phyloP scores from a whole-genome alignment of 495 filamentous ascomycete species.

The Daldinia concentrica region DNA sequence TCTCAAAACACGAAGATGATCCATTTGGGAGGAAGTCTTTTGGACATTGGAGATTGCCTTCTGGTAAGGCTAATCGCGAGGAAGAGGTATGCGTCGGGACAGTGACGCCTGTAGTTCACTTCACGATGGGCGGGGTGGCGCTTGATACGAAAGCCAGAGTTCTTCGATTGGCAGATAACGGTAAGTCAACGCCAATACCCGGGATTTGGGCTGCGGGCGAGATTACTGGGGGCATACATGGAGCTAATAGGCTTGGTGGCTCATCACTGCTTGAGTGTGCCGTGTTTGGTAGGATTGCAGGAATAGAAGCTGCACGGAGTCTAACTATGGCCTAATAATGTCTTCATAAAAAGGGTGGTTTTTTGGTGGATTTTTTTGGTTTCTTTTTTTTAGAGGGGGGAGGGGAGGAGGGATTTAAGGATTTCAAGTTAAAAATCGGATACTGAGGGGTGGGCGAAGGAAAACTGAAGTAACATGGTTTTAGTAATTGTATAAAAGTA shows the following conservation, averaged over 20 bases:
- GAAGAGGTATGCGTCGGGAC: conserved; percentile 62
- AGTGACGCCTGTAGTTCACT: conserved; percentile 69
- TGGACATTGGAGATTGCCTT: conserved; percentile 62
- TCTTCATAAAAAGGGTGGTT: too few relatives aligned
- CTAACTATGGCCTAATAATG: not conserved
- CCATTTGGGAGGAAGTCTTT: conserved; percentile 57
- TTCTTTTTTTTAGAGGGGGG: too few relatives aligned
- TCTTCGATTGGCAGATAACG: conserved; percentile 45
- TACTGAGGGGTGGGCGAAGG: too few relatives aligned
- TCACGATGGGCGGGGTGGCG: conserved; percentile 66
- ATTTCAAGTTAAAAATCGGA: too few relatives aligned
- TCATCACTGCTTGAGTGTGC: conserved; percentile 65
- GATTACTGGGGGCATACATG: conserved; percentile 65
- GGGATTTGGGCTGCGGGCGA: conserved; percentile 65
- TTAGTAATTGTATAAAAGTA: too few relatives aligned
- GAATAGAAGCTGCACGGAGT: conserved; percentile 55
- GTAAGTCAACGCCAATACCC: conserved; percentile 46
- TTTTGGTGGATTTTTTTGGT: too few relatives aligned
- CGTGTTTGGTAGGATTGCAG: conserved; percentile 67
- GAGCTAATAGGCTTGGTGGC: conserved; percentile 63
- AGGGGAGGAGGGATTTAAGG: too few relatives aligned
- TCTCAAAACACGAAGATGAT: conserved; percentile 47
- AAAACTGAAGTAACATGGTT: too few relatives aligned
- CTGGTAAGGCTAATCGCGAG: conserved; percentile 52
- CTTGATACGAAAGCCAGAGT: conserved; percentile 57